Conservation (phyloP, 1,284 basidiomycete species). For the Pisolithus thermaeus region DNA sequence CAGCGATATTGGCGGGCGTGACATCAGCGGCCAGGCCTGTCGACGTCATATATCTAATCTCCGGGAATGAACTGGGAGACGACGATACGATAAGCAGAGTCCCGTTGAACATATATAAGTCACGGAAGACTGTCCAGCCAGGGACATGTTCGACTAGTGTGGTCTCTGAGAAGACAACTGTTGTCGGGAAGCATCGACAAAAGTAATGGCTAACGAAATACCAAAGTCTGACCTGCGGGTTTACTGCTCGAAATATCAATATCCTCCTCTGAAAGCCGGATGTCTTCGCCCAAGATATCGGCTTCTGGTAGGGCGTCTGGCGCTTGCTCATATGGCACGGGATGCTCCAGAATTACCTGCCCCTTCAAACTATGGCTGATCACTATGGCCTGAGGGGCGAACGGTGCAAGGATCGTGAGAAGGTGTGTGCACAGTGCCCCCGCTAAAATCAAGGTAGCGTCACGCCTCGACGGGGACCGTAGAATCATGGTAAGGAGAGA, state of each 20-base stretch:
- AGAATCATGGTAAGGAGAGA: background rate
- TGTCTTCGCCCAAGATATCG: slow-evolving; percentile 2
- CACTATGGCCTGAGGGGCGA: slow-evolving; percentile 6
- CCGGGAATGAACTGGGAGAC: slow-evolving; percentile 47
- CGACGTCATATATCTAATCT: slow-evolving; percentile 62
- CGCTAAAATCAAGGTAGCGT: background rate
- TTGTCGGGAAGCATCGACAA: slow-evolving; percentile 1
- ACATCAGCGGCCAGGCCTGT: slow-evolving; percentile 55
- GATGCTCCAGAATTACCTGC: background rate
- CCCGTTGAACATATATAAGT: slow-evolving; percentile 76
- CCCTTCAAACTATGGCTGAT: background rate
- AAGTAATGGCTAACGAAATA: background rate
- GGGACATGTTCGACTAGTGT: slow-evolving; percentile 56
- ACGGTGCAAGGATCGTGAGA: background rate
- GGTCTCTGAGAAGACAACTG: slow-evolving; percentile 41
- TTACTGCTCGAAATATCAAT: background rate
- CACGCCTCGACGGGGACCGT: background rate
- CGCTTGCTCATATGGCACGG: background rate
- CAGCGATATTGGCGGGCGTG: slow-evolving; percentile 57
- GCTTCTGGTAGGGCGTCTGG: background rate
- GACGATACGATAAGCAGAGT: slow-evolving; percentile 61
- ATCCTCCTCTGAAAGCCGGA: background rate
- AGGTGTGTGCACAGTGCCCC: background rate
- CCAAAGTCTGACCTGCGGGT: background rate
- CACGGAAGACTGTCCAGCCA: slow-evolving; percentile 77